Percentiles rank a stretch among this genome's conserved stretches.
Evolutionary conservation across 441 rosid genomes (phyloP).

Genomic region (Monsonia emarginata): DNA sequence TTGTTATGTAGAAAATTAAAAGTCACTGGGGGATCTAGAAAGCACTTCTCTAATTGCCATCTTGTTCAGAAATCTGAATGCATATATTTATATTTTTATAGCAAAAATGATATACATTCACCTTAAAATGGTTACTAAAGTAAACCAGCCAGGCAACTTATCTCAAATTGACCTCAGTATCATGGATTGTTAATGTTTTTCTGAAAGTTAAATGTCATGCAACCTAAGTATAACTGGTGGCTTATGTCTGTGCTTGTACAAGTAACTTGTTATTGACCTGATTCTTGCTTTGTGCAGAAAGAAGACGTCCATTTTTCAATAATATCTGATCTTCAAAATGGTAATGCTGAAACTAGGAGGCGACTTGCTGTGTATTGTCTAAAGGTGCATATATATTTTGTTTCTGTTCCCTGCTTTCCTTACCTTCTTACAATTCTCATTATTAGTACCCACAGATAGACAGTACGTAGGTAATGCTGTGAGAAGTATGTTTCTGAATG

Average conservation of each 20-base stretch:
- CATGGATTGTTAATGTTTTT: no score
- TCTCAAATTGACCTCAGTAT: neutral
- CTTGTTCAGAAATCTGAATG: neutral
- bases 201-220: no score
- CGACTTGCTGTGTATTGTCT: conserved; percentile 96
- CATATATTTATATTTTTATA: neutral
- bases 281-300: conserved; percentile 42
- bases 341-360: conserved; percentile 96
- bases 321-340: conserved; percentile 95
- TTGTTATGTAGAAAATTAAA: neutral
- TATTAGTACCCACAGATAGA: neutral
- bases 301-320: conserved; percentile 99
- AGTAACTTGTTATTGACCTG: neutral
- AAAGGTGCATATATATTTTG: conserved; percentile 43
- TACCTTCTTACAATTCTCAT: no score
- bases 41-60: neutral
- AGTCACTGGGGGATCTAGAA: neutral
- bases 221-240: no score
- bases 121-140: no score
- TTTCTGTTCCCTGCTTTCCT: conserved; percentile 7
- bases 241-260: neutral
- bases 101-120: neutral
- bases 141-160: neutral
- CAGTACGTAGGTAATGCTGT: neutral
- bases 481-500: neutral